A percentile compares a stretch with the other conserved stretches of the same genome.
phyloP scores from a whole-genome alignment of 169 alveolate genomes.

The Cryptosporidium felis region DNA sequence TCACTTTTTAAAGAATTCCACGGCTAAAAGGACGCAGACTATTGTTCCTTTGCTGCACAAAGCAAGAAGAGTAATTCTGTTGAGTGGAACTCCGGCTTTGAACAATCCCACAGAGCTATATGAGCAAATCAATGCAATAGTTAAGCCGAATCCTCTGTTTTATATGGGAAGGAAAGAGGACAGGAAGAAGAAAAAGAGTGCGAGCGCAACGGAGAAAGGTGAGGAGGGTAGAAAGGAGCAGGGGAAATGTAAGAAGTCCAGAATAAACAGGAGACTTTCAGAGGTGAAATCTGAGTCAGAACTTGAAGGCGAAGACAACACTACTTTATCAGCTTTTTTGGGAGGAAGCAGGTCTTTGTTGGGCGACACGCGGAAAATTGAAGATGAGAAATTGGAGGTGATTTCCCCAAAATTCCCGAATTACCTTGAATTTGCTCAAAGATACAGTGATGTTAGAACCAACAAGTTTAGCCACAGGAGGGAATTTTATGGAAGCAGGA shows the following conservation, averaged over 20 bases:
- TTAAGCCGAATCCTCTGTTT: constrained; percentile 32
- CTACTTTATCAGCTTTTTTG: background rate
- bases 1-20: constrained; percentile 92
- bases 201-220: background rate
- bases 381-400: background rate
- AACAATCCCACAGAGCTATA: constrained; percentile 92
- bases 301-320: background rate
- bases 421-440: constrained; percentile 79
- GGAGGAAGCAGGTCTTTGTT: background rate
- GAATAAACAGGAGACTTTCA: background rate
- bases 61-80: constrained; percentile 87
- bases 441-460: constrained; percentile 80
- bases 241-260: background rate
- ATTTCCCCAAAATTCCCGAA: constrained; percentile 79
- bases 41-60: constrained; percentile 89
- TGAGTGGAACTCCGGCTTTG: constrained; percentile 95
- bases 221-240: background rate
- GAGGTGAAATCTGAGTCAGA: background rate
- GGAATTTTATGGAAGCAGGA: constrained; percentile 84
- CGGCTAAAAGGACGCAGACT: constrained; percentile 89
- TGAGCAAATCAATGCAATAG: constrained; percentile 83
- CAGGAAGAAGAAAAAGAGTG: background rate
- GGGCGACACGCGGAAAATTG: background rate
- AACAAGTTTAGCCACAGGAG: constrained; percentile 79
- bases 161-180: background rate